Base-by-base conservation (phyloP, 2,329 filamentous ascomycete genomes). In the Stagonosporopsis cucurbitacearum region DNA sequence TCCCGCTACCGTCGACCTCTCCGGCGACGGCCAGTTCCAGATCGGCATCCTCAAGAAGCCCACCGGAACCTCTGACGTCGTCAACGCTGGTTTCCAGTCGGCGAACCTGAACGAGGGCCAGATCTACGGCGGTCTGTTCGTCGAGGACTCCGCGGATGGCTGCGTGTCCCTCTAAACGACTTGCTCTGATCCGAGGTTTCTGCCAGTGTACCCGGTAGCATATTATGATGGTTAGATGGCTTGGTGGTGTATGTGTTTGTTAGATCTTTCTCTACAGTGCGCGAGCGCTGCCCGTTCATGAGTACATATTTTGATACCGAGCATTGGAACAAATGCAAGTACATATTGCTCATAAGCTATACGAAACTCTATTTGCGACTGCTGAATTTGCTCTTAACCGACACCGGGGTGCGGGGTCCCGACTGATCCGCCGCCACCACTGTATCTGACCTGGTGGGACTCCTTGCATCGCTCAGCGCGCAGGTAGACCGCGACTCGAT, bases 41-140 rank as follows among this genome's bases (percentile, higher is more conserved):
- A 81, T 88, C 47, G 86, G 86, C 32, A 68, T 87, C 1, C 75
- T 88, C 55, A 88, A 88, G 80, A 87, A 87, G 78, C 80, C 82
- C 6, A 78, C 81, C 43, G 77, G 81, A 7, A 69, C 67, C 1
- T 60, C 57, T n/a, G 75, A 76, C 46, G 73, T 77, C 5, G 73
- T 70, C n/a, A 75, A 77, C 44, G 64, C 59, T 22, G 75, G 75
- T 2, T 75, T 67, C 56, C 75, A 77, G 57, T 50, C 62, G 39
- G 57, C 56, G 5, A 71, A 72, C 45, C 54, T 77, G 36, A 69
- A 75, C 41, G 75, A 77, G 59, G 73, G 73, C 11, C 71, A 75
- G 65, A 74, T 76, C 36, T 77, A 76, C 43, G 75, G 73, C 20
- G 73, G 74, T 6, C 30, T 77, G 9, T 77, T 76, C 59, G 63